phyloP scores from a whole-genome alignment of 2,329 filamentous ascomycete genomes.

The Apiospora malaysiana region DNA sequence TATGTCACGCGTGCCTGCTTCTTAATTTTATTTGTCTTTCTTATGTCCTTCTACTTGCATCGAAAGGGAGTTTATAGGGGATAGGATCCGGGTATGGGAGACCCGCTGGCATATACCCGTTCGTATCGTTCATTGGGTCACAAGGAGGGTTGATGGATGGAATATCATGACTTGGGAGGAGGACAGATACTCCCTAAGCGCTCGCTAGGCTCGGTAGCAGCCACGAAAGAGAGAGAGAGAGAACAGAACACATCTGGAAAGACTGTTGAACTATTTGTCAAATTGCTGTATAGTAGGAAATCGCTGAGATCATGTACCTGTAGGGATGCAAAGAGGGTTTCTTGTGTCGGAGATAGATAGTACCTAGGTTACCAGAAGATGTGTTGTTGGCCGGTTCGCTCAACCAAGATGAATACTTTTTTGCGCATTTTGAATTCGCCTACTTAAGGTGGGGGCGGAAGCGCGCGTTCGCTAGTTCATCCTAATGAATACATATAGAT shows the following conservation, averaged over 20 bases:
- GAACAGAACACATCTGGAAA: not conserved
- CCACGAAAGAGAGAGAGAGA: not conserved
- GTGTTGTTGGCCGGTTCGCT: not conserved
- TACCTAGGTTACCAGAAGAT: not conserved
- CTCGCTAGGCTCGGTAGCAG: not conserved
- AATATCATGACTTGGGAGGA: too few relatives aligned
- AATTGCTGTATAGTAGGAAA: not conserved
- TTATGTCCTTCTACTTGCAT: not conserved
- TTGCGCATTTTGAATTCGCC: not conserved
- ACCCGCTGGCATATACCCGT: constrained; percentile 10
- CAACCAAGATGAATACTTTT: not conserved
- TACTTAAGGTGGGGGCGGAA: not conserved
- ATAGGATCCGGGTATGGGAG: constrained; percentile 1
- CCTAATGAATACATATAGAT: constrained; percentile 5
- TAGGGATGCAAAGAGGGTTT: not conserved
- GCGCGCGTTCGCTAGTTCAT: not conserved
- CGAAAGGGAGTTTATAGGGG: constrained; percentile 11
- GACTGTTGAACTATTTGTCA: not conserved
- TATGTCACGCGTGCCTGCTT: not conserved
- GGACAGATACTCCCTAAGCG: not conserved
- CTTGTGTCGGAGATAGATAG: not conserved
- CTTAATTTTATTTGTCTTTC: not conserved
- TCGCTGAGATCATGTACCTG: not conserved
- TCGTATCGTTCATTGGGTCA: not conserved
- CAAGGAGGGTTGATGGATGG: not conserved